Percentiles rank a stretch among this genome's conserved stretches.
These are phyloP conservation scores for Candida ortonii DNA, from an alignment of 805 yeast genomes.

Conservation along the genomic window DNA sequence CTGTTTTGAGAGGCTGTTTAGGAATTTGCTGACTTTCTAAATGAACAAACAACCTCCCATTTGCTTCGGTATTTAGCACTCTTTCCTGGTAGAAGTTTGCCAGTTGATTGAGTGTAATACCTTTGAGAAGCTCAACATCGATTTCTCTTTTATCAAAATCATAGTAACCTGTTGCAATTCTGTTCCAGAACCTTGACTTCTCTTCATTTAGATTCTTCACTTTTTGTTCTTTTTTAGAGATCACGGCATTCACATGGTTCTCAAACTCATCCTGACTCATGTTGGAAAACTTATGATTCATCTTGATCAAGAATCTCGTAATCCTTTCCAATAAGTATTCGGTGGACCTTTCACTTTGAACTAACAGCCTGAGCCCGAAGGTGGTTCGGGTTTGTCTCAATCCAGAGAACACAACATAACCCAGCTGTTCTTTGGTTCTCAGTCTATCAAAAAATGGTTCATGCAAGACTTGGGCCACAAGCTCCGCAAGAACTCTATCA, in stretches of 20 bases:
- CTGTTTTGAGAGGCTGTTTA: slow-evolving; percentile 18
- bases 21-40: slow-evolving; percentile 52
- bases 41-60: slow-evolving; percentile 54
- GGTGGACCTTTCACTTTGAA: slow-evolving; percentile 81
- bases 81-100: slow-evolving; percentile 48
- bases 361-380: slow-evolving; percentile 66
- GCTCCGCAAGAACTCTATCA: slow-evolving; percentile 51
- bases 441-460: slow-evolving; percentile 90
- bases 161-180: slow-evolving; percentile 73
- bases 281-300: slow-evolving; percentile 41
- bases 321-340: slow-evolving; percentile 76
- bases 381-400: slow-evolving; percentile 65
- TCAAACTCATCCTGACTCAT: slow-evolving; percentile 64
- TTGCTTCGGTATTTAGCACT: slow-evolving; percentile 29
- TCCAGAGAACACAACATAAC: slow-evolving; percentile 89
- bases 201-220: slow-evolving; percentile 81
- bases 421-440: slow-evolving; percentile 92
- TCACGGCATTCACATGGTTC: slow-evolving; percentile 66
- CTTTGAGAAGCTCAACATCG: slow-evolving; percentile 55
- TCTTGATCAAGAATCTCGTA: slow-evolving; percentile 52
- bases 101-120: slow-evolving; percentile 56
- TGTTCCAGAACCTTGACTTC: slow-evolving; percentile 57
- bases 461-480: slow-evolving; percentile 67
- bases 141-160: slow-evolving; percentile 61
- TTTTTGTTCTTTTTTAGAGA: slow-evolving; percentile 64